phyloP scores from a whole-genome alignment of 2,329 filamentous ascomycete genomes.

The Bipolaris zeicola region DNA sequence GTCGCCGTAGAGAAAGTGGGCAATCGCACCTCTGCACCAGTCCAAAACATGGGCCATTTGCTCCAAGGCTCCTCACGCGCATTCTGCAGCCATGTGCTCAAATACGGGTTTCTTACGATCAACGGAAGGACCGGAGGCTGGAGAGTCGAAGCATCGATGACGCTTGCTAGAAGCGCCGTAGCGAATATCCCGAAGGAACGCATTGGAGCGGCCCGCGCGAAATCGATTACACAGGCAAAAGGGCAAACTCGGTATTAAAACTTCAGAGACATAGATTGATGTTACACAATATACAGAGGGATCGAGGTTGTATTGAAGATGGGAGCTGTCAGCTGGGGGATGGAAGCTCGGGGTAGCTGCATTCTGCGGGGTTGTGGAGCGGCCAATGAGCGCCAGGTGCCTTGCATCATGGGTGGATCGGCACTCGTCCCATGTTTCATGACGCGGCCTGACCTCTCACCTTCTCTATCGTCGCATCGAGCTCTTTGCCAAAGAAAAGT shows the following conservation, averaged over 20 bases:
- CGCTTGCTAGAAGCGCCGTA: constrained; percentile 50
- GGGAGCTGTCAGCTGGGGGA: constrained; percentile 24
- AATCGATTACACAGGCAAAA: neutral
- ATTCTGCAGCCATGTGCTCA: constrained; percentile 63
- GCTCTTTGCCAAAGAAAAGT: no score
- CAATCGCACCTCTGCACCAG: constrained; percentile 63
- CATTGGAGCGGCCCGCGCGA: constrained; percentile 30
- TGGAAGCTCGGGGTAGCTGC: constrained; percentile 26
- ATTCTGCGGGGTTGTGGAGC: constrained; percentile 29
- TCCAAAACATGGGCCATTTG: constrained; percentile 87
- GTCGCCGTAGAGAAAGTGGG: neutral
- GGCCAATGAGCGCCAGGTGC: constrained; percentile 34
- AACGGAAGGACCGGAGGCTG: constrained; percentile 60
- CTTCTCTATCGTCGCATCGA: no score
- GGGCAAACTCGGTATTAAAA: constrained; percentile 5
- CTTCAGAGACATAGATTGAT: neutral
- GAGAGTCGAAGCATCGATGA: constrained; percentile 58
- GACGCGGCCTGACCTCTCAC: constrained; percentile 2
- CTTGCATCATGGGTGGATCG: constrained; percentile 29
- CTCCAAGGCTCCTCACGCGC: constrained; percentile 78
- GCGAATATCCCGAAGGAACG: constrained; percentile 26
- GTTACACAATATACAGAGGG: constrained; percentile 1
- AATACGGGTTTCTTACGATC: constrained; percentile 58
- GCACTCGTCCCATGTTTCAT: constrained; percentile 13
- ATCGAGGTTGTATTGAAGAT: neutral